Base-by-base conservation (phyloP, 306 rosid genomes). In the Cucurbita maxima region DNA sequence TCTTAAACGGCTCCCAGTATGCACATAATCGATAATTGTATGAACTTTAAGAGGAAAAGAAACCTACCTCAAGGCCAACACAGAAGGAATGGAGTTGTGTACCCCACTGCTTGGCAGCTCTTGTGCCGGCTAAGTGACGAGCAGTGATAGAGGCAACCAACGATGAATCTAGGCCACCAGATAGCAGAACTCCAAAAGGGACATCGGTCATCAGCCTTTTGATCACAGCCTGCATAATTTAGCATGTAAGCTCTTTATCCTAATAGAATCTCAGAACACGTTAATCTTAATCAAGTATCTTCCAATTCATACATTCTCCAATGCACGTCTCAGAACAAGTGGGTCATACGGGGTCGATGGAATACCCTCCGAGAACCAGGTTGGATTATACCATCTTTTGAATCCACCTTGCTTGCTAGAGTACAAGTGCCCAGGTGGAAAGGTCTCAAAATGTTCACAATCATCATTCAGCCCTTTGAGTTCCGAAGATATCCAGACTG, bases 151-250 rank as follows among this genome's bases (percentile, higher is more conserved):
- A 89, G 68, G 99, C 99, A 62, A 95, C 97, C 85, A 95, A 72
- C 0, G 99, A 95, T 19, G 97, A 95, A 77, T 95, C 99, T 66
- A 95, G 61, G 63, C 99, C 99, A 14, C 97, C 97, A 1, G 96
- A 95, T 2, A 95, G 91, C 50, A 95, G 85, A 75, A 95, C 97
- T 14, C 99, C 97, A 0, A 95, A 95, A 50, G 99, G 99, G 75
- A 91, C 99, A 87, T 95, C 99, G 38, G 92, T 95, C 99, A 95
- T 95, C 68, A 91, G 79, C 85, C 99, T 85, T 71, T 95, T 95
- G 83, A 87, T 86, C 56, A 91, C 99, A 44, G 97, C 91, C 96
- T 95, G 89, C 73, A 77, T 12, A 38, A 56, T 66, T 74, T 34
- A 58, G 62, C 58, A 44, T 11, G 58, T 81, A 45, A 75, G 81